Conservation (phyloP, 352 stramenopile genomes). For the Phytopythium boreale region DNA sequence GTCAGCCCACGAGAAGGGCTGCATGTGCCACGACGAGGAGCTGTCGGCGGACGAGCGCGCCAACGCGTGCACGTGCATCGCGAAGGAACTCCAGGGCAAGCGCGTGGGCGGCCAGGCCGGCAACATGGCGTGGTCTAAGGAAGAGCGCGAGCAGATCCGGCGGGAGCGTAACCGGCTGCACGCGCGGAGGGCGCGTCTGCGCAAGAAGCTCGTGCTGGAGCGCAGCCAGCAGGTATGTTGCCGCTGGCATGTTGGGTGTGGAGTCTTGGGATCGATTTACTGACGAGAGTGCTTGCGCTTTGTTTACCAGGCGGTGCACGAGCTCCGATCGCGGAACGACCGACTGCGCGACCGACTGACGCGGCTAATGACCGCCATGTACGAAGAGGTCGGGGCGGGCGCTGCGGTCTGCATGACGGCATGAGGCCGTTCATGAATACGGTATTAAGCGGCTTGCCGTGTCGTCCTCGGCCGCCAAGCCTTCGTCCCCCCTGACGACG, state of each 20-base stretch:
- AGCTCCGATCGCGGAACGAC: conserved; percentile 61
- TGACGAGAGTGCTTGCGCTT: conserved; percentile 11
- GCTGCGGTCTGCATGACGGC: conserved; percentile 3
- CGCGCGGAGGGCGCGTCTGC: conserved; percentile 62
- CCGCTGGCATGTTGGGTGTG: neutral
- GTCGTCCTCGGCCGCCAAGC: neutral
- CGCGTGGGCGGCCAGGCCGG: conserved; percentile 23
- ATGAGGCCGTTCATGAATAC: neutral
- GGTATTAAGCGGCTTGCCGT: neutral
- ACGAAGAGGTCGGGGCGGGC: conserved; percentile 30
- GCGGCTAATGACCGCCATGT: conserved; percentile 63
- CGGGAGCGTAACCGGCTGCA: conserved; percentile 76
- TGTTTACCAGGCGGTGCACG: conserved; percentile 44
- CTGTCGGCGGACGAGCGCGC: conserved; percentile 17
- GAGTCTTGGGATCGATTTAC: neutral
- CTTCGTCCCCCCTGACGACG: neutral
- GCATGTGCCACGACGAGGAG: conserved; percentile 32
- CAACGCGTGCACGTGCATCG: conserved; percentile 22
- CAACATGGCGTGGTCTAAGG: conserved; percentile 52
- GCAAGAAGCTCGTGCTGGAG: conserved; percentile 81
- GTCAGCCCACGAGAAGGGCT: conserved; percentile 41
- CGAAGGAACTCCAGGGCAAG: conserved; percentile 15
- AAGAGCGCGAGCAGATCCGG: conserved; percentile 67
- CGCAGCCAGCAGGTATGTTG: conserved; percentile 61
- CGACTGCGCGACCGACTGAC: conserved; percentile 53